Evolutionary conservation across 306 rosid species (phyloP).

Genomic region (Ochetophila trinervis): DNA sequence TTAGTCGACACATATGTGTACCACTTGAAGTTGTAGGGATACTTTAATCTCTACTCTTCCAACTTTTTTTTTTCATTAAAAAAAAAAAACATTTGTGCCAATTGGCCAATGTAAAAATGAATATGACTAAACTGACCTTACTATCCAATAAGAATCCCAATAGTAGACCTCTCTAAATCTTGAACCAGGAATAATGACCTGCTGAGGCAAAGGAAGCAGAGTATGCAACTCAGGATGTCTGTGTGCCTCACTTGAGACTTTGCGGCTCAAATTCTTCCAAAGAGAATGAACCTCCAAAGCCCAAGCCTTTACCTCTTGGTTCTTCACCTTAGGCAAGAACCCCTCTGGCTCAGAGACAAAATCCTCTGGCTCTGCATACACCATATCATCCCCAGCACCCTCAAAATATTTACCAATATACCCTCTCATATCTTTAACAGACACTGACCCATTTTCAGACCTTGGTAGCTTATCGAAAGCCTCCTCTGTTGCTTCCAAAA

Average conservation of each 20-base stretch:
- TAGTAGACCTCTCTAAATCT: constrained; percentile 84
- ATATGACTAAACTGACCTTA: constrained; percentile 42
- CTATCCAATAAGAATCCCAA: constrained; percentile 95
- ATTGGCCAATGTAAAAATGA: too few relatives aligned
- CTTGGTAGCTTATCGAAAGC: constrained; percentile 48
- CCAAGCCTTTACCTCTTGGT: constrained; percentile 63
- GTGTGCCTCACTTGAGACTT: constrained; percentile 34
- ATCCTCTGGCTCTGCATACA: constrained; percentile 54
- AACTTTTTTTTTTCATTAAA: too few relatives aligned
- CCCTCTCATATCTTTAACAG: constrained; percentile 31
- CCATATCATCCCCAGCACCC: constrained; percentile 69
- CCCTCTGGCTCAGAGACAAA: constrained; percentile 52
- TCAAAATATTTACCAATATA: constrained; percentile 39
- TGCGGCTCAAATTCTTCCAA: constrained; percentile 78
- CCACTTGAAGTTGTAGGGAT: too few relatives aligned
- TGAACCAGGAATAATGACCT: constrained; percentile 66
- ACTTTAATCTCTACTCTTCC: too few relatives aligned
- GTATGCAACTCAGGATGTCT: constrained; percentile 56
- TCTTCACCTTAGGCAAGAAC: constrained; percentile 63
- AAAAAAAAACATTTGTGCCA: too few relatives aligned
- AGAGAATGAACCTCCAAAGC: constrained; percentile 65
- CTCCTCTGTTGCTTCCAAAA: constrained; percentile 30
- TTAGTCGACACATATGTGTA: too few relatives aligned
- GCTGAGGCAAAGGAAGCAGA: constrained; percentile 58
- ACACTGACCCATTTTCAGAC: constrained; percentile 30